Conservation (phyloP, 495 filamentous ascomycete species). For the Aspergillus steynii region DNA sequence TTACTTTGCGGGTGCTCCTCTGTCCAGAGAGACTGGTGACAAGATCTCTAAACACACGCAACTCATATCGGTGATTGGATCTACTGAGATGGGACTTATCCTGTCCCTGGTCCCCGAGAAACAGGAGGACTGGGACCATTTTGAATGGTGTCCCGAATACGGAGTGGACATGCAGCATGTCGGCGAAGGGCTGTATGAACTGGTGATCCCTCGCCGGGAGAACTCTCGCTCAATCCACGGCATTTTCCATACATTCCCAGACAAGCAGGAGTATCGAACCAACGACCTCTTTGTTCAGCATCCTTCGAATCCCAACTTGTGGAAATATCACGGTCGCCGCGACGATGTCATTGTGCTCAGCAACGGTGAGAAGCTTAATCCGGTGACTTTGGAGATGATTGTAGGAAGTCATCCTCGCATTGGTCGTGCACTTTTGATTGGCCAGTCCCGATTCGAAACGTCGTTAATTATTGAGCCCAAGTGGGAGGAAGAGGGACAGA, state of each 20-base stretch:
- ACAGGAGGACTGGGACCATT: constrained; percentile 48
- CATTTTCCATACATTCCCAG: constrained; percentile 32
- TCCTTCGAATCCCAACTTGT: constrained; percentile 46
- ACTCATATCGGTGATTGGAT: constrained; percentile 17
- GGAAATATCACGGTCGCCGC: constrained; percentile 51
- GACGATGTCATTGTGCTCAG: constrained; percentile 66
- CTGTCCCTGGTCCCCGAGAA: constrained; percentile 32
- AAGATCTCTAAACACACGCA: constrained; percentile 8
- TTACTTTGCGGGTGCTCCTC: constrained; percentile 27
- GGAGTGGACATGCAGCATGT: constrained; percentile 42
- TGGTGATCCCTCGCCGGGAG: constrained; percentile 34
- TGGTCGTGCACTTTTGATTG: constrained; percentile 50
- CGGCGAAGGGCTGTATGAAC: constrained; percentile 47
- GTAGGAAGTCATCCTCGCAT: constrained; percentile 47
- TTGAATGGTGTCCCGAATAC: constrained; percentile 46
- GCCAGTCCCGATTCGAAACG: constrained; percentile 51
- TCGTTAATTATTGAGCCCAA: constrained; percentile 52
- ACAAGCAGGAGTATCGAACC: constrained; percentile 48
- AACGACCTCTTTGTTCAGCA: constrained; percentile 58
- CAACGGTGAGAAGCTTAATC: constrained; percentile 66
- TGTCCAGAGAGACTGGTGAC: constrained; percentile 19
- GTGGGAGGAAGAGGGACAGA: constrained; percentile 1
- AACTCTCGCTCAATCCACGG: constrained; percentile 23
- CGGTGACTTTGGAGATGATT: constrained; percentile 51
- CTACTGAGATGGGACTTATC: constrained; percentile 21